These are phyloP conservation scores for Waltiozyma solani DNA, from an alignment of 1,139 yeast species.

Conservation along the genomic window DNA sequence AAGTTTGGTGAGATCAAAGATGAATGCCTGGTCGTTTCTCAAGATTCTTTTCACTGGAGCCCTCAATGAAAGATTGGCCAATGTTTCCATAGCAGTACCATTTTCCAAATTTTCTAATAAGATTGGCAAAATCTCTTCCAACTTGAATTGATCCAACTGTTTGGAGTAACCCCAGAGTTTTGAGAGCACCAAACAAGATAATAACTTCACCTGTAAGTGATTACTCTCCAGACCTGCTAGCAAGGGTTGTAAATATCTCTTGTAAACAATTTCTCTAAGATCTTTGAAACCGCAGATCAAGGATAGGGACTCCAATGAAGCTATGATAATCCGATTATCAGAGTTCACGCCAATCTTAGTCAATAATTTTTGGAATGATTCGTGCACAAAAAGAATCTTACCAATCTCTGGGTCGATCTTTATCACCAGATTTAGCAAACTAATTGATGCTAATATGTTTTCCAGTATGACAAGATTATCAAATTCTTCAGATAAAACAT, in stretches of 20 bases:
- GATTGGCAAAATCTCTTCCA: constrained; percentile 20
- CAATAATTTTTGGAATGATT: neutral
- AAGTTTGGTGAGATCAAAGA: constrained; percentile 18
- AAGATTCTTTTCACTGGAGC: constrained; percentile 22
- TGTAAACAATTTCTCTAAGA: neutral
- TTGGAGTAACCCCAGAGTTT: constrained; percentile 27
- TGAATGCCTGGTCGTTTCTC: constrained; percentile 25
- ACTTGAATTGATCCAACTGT: constrained; percentile 6
- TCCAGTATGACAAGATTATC: neutral
- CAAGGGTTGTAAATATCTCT: neutral
- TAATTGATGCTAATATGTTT: neutral
- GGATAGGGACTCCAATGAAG: neutral
- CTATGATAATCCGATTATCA: neutral
- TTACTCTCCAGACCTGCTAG: neutral
- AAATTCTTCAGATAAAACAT: neutral
- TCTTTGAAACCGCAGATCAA: neutral
- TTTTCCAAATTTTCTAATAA: constrained; percentile 12
- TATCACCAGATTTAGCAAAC: neutral
- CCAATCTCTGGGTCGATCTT: neutral
- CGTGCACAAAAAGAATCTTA: neutral
- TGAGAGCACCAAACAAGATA: constrained; percentile 28
- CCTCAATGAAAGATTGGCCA: constrained; percentile 33
- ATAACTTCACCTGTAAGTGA: constrained; percentile 15
- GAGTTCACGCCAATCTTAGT: neutral
- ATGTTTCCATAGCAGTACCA: constrained; percentile 26